Percentiles rank a stretch among this genome's conserved stretches.
Conservation (phyloP, 1,284 basidiomycete genomes). For the Tetrapyrgos nigripes region DNA sequence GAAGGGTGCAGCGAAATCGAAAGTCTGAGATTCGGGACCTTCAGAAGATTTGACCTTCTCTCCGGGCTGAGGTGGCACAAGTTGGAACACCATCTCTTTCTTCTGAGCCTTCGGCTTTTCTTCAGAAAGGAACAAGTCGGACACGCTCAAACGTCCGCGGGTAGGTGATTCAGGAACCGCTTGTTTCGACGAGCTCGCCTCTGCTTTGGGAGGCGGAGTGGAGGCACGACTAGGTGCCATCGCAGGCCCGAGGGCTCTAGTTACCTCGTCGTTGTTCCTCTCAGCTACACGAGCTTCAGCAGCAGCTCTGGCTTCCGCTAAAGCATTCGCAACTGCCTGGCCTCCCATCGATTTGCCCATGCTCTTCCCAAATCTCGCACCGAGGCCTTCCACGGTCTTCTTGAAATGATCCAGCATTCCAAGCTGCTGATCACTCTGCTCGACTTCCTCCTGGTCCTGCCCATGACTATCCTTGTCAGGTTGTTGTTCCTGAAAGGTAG, state of each 20-base stretch:
- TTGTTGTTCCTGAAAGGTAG: constrained; percentile 1
- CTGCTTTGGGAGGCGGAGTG: not conserved
- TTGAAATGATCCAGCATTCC: constrained; percentile 69
- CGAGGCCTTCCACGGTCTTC: constrained; percentile 70
- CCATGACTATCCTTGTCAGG: constrained; percentile 8
- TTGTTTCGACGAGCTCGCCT: not conserved
- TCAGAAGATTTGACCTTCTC: constrained; percentile 51
- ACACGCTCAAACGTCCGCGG: constrained; percentile 56
- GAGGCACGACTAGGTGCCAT: constrained; percentile 17
- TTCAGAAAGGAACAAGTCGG: constrained; percentile 51
- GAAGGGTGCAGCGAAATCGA: constrained; percentile 43
- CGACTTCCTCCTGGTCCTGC: constrained; percentile 6
- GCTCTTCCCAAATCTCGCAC: constrained; percentile 65
- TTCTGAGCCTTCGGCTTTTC: constrained; percentile 14
- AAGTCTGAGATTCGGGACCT: constrained; percentile 59
- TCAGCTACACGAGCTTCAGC: constrained; percentile 76
- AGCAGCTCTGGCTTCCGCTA: constrained; percentile 73
- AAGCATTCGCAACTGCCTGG: constrained; percentile 56
- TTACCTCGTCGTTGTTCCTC: constrained; percentile 47
- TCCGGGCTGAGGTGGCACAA: constrained; percentile 9
- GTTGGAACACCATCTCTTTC: constrained; percentile 1
- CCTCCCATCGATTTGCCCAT: constrained; percentile 69
- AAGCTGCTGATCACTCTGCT: constrained; percentile 46
- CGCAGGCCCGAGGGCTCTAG: constrained; percentile 26
- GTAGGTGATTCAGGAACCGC: constrained; percentile 26